These are phyloP conservation scores for Eucalyptus regnans DNA, from an alignment of 345 rosid genomes.

Conservation along the genomic window DNA sequence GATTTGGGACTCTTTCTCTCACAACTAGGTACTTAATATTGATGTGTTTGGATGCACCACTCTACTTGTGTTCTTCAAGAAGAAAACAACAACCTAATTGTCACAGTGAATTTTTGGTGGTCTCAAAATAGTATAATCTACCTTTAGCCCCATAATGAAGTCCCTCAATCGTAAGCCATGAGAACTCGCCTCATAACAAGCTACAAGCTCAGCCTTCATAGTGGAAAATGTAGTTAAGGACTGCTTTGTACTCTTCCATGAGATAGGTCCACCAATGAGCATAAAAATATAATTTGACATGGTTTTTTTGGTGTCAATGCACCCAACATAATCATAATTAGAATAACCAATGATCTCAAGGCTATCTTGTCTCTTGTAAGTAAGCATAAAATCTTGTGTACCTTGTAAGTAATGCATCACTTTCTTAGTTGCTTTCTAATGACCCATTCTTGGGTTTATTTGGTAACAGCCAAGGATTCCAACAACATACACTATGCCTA, in stretches of 20 bases:
- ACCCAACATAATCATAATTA: not conserved
- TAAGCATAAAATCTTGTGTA: not conserved
- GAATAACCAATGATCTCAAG: not conserved
- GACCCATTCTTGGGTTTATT: not conserved
- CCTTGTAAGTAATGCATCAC: not conserved
- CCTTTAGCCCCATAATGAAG: not conserved
- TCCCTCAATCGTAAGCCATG: not conserved
- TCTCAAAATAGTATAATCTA: not conserved
- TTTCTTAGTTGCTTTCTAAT: not conserved
- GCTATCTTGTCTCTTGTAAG: not conserved
- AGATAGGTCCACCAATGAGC: not conserved
- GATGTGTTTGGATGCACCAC: not conserved
- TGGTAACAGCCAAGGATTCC: not conserved
- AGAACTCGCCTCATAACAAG: not conserved
- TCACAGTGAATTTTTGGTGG: not conserved
- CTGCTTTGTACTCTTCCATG: not conserved
- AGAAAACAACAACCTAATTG: not conserved
- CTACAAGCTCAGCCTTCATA: not conserved
- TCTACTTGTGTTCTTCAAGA: not conserved
- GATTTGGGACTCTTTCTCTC: not conserved
- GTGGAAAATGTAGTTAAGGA: not conserved
- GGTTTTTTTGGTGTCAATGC: not conserved
- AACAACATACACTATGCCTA: not conserved
- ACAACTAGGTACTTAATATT: not conserved
- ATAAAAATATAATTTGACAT: not conserved